Base-by-base conservation (phyloP, 495 filamentous ascomycete genomes). In the Aspergillus sclerotiicarbonarius region DNA sequence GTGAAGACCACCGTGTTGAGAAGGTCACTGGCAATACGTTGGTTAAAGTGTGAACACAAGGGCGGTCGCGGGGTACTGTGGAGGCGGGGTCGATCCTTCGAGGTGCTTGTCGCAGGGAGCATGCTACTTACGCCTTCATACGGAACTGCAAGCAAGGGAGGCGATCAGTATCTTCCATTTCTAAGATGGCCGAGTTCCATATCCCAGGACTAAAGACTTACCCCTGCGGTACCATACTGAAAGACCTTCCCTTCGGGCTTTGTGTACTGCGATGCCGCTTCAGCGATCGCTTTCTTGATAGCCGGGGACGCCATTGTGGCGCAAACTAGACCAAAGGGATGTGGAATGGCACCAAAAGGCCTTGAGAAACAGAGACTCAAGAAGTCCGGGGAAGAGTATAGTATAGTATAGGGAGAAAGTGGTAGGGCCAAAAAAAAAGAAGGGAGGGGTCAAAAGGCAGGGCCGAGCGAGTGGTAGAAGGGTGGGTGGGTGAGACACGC, bases 191-290 rank as follows among this genome's bases (percentile, higher is more conserved):
- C 57, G 43, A 48, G 13, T 54, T 47, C 37, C 55, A 57, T 30
- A 55, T 25, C 50, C 60, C 6, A 10, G 44, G 8, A 49, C n/a
- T 10, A 51, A 16, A 32, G 18, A 80, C 87, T 73, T 77, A 89
- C 87, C 51, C 94, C 94, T 35, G 94, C 95, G 49, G 94, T 99
- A 63, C 94, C 94, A 84, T 99, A 99, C 62, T 86, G 82, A 75
- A 95, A 98, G 31, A 84, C 74, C 58, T 77, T 83, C 47, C 83
- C 88, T 53, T 80, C 80, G 3, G 88, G 84, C 72, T 90, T 91
- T 25, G 87, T 81, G 59, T 80, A 79, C 53, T 76, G 72, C 61
- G 67, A 61, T 41, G 74, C 75, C 25, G 76, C 76, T 54, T 75
- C 68, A 48, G 71, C 51, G 67, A 79, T 78, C 33, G 76, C 76